These are phyloP conservation scores for Dianthus caryophyllus DNA, from an alignment of 148 eudicot species.

Conservation along the genomic window DNA sequence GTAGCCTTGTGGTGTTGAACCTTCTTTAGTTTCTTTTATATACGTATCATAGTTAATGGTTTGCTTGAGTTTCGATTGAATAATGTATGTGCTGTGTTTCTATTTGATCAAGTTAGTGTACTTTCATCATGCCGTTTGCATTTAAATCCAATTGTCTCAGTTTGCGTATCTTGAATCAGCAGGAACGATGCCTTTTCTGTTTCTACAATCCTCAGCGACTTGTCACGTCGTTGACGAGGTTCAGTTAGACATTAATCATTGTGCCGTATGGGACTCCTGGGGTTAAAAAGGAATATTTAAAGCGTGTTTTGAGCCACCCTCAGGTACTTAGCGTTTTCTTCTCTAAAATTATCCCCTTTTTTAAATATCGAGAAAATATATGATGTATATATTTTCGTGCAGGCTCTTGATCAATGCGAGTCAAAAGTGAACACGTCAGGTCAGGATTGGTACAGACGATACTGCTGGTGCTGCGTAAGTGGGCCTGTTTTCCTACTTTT, in stretches of 20 bases:
- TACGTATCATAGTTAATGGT: too few relatives aligned
- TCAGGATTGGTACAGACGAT: conserved; percentile 63
- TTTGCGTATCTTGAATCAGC: too few relatives aligned
- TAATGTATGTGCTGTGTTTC: too few relatives aligned
- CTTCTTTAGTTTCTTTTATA: too few relatives aligned
- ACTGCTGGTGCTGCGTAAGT: conserved; percentile 97
- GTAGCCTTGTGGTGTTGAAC: too few relatives aligned
- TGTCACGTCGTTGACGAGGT: conserved; percentile 94
- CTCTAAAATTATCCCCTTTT: background rate
- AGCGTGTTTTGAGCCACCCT: conserved; percentile 86
- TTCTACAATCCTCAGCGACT: too few relatives aligned
- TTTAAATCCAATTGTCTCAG: too few relatives aligned
- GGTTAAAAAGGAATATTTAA: conserved; percentile 67
- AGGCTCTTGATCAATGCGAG: conserved; percentile 95
- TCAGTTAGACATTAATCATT: conserved; percentile 65
- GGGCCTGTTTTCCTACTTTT: conserved; percentile 2
- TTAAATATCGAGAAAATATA: too few relatives aligned
- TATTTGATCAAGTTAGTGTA: too few relatives aligned
- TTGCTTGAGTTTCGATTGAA: too few relatives aligned
- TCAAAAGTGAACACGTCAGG: conserved; percentile 51
- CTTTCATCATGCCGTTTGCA: too few relatives aligned
- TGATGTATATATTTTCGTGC: conserved; percentile 21
- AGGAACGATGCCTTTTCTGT: too few relatives aligned
- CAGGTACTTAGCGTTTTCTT: conserved; percentile 42
- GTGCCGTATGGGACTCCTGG: conserved; percentile 84